These are phyloP conservation scores for Lachnellula cervina DNA, from an alignment of 2,329 filamentous ascomycete species.

Conservation along the genomic window DNA sequence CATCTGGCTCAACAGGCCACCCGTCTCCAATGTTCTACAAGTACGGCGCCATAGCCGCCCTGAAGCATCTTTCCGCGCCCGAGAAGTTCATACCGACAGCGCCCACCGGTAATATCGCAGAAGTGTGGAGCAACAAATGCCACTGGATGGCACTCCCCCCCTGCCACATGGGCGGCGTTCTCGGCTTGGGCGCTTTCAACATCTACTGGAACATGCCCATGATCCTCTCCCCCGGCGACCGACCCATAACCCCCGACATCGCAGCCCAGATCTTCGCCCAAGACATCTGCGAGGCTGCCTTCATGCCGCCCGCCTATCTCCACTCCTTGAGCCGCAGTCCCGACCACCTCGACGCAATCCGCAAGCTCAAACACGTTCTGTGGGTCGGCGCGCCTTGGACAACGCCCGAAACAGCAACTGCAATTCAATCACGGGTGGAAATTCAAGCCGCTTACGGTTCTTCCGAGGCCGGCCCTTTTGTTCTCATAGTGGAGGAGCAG, in stretches of 20 bases:
- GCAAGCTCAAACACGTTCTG: not conserved
- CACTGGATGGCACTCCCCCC: too few relatives aligned
- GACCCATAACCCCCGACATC: not conserved
- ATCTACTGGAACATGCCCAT: not conserved
- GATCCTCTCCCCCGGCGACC: not conserved
- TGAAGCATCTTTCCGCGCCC: too few relatives aligned
- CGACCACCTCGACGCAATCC: not conserved
- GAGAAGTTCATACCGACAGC: too few relatives aligned
- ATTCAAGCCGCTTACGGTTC: not conserved
- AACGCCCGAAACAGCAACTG: not conserved
- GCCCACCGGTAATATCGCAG: too few relatives aligned
- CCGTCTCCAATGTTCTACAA: too few relatives aligned
- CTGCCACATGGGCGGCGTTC: not conserved
- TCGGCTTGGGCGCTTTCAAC: not conserved
- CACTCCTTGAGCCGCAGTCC: not conserved
- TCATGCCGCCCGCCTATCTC: not conserved
- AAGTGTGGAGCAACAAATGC: too few relatives aligned
- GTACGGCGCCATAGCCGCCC: too few relatives aligned
- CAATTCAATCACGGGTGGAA: not conserved
- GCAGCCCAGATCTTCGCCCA: not conserved
- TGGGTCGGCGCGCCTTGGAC: not conserved
- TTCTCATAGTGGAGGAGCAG: not conserved
- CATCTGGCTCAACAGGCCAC: too few relatives aligned
- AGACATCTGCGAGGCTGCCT: not conserved
- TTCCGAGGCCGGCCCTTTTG: not conserved